Base-by-base conservation (phyloP, 2,329 filamentous ascomycete species). In the Clonostachys rhizophaga region DNA sequence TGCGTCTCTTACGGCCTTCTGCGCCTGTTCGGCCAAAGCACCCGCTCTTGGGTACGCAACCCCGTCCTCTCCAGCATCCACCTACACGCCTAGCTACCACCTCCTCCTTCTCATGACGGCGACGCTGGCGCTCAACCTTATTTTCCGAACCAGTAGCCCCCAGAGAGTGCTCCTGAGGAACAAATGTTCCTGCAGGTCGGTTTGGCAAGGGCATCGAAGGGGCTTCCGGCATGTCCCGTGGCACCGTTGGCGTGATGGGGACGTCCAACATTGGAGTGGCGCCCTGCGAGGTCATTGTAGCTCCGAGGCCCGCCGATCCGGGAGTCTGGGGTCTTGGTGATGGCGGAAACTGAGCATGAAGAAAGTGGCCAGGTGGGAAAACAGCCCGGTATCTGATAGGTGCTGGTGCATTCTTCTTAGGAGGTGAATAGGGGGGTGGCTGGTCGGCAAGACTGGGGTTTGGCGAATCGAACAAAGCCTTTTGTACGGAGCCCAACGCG, bases 31-130 rank as follows among this genome's bases (percentile, higher is more conserved):
- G 74, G 2, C 85, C 84, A 58, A 83, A 84, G 61, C 83, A 87
- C 3, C 84, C 83, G n/a, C 69, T 75, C 14, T 75, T 69, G 1
- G 81, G 75, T 35, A 89, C 70, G 50, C 79, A 86, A 10, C 78
- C 79, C 43, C 84, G 75, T 3, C 84, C 84, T 56, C 79, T 78
- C 83, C 84, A 88, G 40, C 81, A 71, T 5, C 80, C 77, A 3
- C 83, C 83, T 1, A 72, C 61, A 52, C 76, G 81, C 43, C 71
- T 74, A 2, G 78, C 81, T 16, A 77, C 55, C 3, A 71, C 72
- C 39, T 89, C 85, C 61, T 89, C 84, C 50, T 84, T 86, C 59
- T 89, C 84, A 48, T 78, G 75, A 17, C 72, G 78, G 50, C 71
- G 75, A 48, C 74, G 76, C 58, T 70, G 71, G 40, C 69, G 72